Percentiles rank a stretch among this genome's conserved stretches.
These are phyloP conservation scores for Chytridiales sp. DNA, from an alignment of 371 early-diverging fungal species.

Conservation along the genomic window DNA sequence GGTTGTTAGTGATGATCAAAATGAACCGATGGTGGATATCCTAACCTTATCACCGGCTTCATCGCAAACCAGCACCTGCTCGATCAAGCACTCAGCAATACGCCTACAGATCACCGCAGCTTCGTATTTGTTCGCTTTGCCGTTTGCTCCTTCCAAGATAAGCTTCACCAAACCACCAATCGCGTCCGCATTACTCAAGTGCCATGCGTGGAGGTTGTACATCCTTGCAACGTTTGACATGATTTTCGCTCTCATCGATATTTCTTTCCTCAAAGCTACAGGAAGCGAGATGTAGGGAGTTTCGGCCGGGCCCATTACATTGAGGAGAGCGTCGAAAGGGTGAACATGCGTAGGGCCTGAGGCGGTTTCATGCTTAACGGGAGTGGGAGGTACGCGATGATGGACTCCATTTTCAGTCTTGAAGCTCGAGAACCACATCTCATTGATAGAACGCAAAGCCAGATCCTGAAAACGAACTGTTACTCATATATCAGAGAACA, in stretches of 20 bases:
- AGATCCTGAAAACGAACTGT: conserved; percentile 47
- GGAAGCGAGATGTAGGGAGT: conserved; percentile 5
- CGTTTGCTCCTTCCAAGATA: neutral
- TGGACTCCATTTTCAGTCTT: too few relatives aligned
- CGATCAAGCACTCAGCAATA: conserved; percentile 32
- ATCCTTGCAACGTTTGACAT: neutral
- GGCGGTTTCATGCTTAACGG: neutral
- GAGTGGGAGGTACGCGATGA: conserved; percentile 22
- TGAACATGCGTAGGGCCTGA: neutral
- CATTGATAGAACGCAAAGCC: conserved; percentile 67
- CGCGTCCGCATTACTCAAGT: too few relatives aligned
- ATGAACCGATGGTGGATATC: neutral
- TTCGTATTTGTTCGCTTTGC: conserved; percentile 14
- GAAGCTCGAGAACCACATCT: conserved; percentile 71
- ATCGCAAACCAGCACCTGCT: conserved; percentile 28
- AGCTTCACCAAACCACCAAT: conserved; percentile 11
- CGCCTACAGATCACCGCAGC: conserved; percentile 13
- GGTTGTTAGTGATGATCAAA: neutral
- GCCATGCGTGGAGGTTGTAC: too few relatives aligned
- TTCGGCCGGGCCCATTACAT: neutral
- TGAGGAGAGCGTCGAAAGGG: neutral
- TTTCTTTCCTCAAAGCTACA: conserved; percentile 6
- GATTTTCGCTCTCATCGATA: neutral
- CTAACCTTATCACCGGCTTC: conserved; percentile 32
- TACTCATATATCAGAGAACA: neutral